Percentiles rank a stretch among this genome's conserved stretches.
phyloP scores from a whole-genome alignment of 345 rosid genomes.

The Draba incana region DNA sequence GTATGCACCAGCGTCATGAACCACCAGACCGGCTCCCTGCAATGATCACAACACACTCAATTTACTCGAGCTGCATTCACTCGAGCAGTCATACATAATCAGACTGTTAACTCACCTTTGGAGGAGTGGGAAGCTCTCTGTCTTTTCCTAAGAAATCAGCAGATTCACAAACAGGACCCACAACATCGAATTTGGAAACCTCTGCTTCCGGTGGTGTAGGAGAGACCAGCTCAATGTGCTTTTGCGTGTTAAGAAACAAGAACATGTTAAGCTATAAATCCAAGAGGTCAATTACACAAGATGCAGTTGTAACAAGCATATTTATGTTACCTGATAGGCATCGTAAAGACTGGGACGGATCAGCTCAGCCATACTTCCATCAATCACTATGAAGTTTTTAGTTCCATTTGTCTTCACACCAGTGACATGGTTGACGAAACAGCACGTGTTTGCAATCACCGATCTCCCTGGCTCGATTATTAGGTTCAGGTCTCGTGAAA shows the following conservation, averaged over 20 bases:
- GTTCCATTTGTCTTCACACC: constrained; percentile 98
- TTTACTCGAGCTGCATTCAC: constrained; percentile 14
- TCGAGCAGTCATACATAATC: background rate
- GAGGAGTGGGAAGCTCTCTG: constrained; percentile 90
- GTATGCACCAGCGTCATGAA: constrained; percentile 98
- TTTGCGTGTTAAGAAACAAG: constrained; percentile 38
- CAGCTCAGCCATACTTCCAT: constrained; percentile 99
- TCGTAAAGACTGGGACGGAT: constrained; percentile 98
- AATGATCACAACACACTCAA: constrained; percentile 24
- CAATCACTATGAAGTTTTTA: constrained; percentile 85
- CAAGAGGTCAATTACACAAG: background rate
- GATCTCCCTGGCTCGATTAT: constrained; percentile 99
- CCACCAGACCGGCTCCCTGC: constrained; percentile 94
- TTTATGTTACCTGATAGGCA: constrained; percentile 82
- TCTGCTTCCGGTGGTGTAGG: constrained; percentile 67
- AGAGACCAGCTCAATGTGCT: constrained; percentile 97
- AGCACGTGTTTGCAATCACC: constrained; percentile 92
- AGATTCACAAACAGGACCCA: constrained; percentile 99
- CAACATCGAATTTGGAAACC: constrained; percentile 78
- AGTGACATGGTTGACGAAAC: constrained; percentile 86
- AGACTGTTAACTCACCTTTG: constrained; percentile 50
- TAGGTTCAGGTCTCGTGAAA: constrained; percentile 73
- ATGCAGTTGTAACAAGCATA: background rate
- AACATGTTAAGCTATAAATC: constrained; percentile 29
- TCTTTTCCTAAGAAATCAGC: constrained; percentile 98